phyloP scores from a whole-genome alignment of 2,329 filamentous ascomycete genomes.

The Helminthosporium solani region DNA sequence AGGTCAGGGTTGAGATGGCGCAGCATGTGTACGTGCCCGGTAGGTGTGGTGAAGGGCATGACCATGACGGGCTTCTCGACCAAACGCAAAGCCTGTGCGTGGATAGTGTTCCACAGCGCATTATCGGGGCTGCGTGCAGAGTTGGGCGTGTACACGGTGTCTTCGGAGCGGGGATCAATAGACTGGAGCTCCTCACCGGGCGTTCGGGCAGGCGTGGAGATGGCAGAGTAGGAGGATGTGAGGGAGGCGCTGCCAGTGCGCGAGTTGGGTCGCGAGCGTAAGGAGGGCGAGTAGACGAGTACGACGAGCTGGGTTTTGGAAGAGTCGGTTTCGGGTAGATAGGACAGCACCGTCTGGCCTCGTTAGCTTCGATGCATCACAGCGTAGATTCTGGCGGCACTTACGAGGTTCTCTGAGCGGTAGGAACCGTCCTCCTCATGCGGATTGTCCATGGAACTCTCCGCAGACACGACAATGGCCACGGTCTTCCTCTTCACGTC shows the following conservation, averaged over 20 bases:
- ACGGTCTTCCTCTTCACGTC: constrained; percentile 63
- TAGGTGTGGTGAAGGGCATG: constrained; percentile 81
- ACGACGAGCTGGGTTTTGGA: constrained; percentile 77
- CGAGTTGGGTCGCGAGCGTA: constrained; percentile 63
- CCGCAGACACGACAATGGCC: constrained; percentile 85
- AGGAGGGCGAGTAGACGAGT: constrained; percentile 80
- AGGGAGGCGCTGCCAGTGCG: constrained; percentile 58
- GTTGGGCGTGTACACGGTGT: constrained; percentile 39
- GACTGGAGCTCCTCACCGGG: constrained; percentile 59
- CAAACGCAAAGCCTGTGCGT: constrained; percentile 73
- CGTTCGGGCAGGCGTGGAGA: constrained; percentile 67
- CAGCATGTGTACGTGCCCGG: constrained; percentile 81
- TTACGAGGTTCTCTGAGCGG: constrained; percentile 76
- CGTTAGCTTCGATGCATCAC: constrained; percentile 20
- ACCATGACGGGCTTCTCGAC: constrained; percentile 86
- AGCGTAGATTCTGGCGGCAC: no score
- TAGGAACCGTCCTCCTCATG: constrained; percentile 59
- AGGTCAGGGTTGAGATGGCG: constrained; percentile 82
- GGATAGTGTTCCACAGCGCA: constrained; percentile 73
- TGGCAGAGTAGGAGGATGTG: constrained; percentile 85
- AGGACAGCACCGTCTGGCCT: constrained; percentile 69
- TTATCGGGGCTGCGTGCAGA: constrained; percentile 38
- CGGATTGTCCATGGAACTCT: constrained; percentile 58
- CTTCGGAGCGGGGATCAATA: constrained; percentile 50
- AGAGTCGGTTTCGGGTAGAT: constrained; percentile 77